Percentiles rank a stretch among this genome's conserved stretches.
Evolutionary conservation across 805 yeast genomes (phyloP).

Genomic region (Zygosaccharomyces rouxii): DNA sequence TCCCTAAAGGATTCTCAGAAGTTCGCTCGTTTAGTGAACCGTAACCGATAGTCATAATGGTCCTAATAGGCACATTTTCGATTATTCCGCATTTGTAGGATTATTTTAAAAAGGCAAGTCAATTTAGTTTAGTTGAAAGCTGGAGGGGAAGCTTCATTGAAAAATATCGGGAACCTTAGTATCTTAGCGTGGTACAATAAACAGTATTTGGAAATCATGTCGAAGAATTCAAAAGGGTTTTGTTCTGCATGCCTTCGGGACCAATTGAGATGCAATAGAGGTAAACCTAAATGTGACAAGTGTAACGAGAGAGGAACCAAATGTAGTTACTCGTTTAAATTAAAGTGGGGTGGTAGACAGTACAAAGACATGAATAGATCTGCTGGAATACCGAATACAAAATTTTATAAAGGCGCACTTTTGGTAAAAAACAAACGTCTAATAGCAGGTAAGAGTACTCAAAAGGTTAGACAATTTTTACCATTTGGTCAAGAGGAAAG

Average conservation of each 20-base stretch:
- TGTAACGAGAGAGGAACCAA: slow-evolving; percentile 43
- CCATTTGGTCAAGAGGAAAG: neutral
- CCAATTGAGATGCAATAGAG: slow-evolving; percentile 67
- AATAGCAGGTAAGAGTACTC: slow-evolving; percentile 1
- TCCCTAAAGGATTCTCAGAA: too few species aligned
- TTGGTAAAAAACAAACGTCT: slow-evolving; percentile 1
- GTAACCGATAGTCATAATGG: too few species aligned
- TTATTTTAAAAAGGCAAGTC: neutral
- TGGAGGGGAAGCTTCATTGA: neutral
- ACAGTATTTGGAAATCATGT: neutral
- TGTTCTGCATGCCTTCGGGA: slow-evolving; percentile 44
- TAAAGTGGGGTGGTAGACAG: slow-evolving; percentile 52
- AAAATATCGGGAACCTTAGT: too few species aligned
- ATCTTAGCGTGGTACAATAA: too few species aligned
- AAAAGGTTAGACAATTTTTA: neutral
- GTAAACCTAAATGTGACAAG: slow-evolving; percentile 55
- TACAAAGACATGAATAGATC: slow-evolving; percentile 9
- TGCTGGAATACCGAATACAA: slow-evolving; percentile 9
- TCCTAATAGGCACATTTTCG: too few species aligned
- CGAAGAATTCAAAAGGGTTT: slow-evolving; percentile 1
- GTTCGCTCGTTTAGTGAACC: too few species aligned
- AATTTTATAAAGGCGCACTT: slow-evolving; percentile 3
- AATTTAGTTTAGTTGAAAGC: neutral
- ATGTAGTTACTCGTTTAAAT: slow-evolving; percentile 61
- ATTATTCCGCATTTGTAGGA: too few species aligned